Evolutionary conservation across 2,329 filamentous ascomycete genomes (phyloP).

Genomic region (Aspergillus nomiae): DNA sequence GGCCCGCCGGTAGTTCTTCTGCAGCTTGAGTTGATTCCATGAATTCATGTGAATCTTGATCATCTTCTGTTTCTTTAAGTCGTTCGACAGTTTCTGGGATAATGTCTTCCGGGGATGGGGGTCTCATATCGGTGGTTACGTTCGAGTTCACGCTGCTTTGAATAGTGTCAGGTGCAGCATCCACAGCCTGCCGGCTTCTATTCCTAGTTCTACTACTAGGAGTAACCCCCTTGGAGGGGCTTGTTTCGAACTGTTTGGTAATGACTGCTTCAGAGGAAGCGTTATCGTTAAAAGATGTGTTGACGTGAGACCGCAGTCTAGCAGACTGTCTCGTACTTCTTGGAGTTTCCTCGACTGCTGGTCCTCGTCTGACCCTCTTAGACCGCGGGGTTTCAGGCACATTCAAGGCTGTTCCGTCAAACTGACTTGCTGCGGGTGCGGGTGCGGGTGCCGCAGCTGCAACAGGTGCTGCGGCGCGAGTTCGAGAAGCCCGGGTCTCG

Average conservation of each 20-base stretch:
- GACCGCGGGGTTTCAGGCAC: slow-evolving; percentile 33
- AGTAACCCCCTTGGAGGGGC: slow-evolving; percentile 16
- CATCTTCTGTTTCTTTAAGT: slow-evolving; percentile 2
- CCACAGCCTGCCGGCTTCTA: slow-evolving; percentile 15
- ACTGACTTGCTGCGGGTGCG: slow-evolving; percentile 7
- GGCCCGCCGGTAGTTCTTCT: slow-evolving; percentile 14
- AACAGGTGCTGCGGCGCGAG: slow-evolving; percentile 14
- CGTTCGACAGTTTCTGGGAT: slow-evolving; percentile 15
- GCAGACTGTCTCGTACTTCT: slow-evolving; percentile 39
- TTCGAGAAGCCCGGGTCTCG: slow-evolving; percentile 27
- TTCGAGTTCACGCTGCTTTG: background rate
- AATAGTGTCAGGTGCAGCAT: slow-evolving; percentile 11
- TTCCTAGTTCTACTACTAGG: slow-evolving; percentile 20
- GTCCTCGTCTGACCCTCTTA: slow-evolving; percentile 34
- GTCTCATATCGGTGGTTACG: slow-evolving; percentile 12
- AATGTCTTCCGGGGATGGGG: slow-evolving; percentile 17
- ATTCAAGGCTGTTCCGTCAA: slow-evolving; percentile 19
- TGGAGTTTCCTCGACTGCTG: slow-evolving; percentile 34
- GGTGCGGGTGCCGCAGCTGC: background rate
- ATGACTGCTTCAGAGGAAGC: slow-evolving; percentile 12
- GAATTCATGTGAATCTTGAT: background rate
- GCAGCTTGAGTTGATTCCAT: slow-evolving; percentile 1
- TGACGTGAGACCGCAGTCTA: slow-evolving; percentile 29
- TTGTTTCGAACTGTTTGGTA: slow-evolving; percentile 18
- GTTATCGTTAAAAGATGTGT: slow-evolving; percentile 22